A percentile compares a stretch with the other conserved stretches of the same genome.
Conservation (phyloP, 306 rosid genomes). For the Parietaria judaica region DNA sequence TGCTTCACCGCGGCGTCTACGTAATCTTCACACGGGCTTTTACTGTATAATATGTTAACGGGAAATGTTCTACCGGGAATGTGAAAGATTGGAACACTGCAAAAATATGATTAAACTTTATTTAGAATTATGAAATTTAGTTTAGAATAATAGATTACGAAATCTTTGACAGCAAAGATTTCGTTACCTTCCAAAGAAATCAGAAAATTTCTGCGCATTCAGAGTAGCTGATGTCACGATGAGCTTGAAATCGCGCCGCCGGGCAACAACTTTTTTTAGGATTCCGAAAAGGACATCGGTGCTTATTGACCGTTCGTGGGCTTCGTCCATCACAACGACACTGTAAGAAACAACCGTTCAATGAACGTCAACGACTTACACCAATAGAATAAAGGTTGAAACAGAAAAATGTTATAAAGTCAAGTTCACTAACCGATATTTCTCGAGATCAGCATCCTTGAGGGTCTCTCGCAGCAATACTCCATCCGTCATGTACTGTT, state of each 20-base stretch:
- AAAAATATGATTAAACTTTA: constrained; percentile 23
- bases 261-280: constrained; percentile 90
- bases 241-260: constrained; percentile 90
- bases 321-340: constrained; percentile 97
- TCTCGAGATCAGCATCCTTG: constrained; percentile 90
- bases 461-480: constrained; percentile 97
- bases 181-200: constrained; percentile 96
- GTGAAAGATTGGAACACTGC: constrained; percentile 85
- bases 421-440: constrained; percentile 62
- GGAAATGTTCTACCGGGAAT: constrained; percentile 99
- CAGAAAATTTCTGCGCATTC: constrained; percentile 83
- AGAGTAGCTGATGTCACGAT: constrained; percentile 96
- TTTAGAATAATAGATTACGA: too few species aligned
- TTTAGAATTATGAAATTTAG: too few species aligned
- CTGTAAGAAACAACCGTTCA: constrained; percentile 38
- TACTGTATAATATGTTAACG: constrained; percentile 71
- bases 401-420: constrained; percentile 1
- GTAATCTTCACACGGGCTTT: constrained; percentile 92
- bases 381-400: constrained; percentile 6
- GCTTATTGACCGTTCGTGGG: constrained; percentile 90
- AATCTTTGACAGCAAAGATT: too few species aligned
- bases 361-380: constrained; percentile 16
- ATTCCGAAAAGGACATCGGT: constrained; percentile 96
- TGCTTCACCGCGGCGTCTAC: constrained; percentile 98
- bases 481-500: constrained; percentile 98